phyloP scores from a whole-genome alignment of 2,329 filamentous ascomycete genomes.

The Chrysoporthe deuterocubensis region DNA sequence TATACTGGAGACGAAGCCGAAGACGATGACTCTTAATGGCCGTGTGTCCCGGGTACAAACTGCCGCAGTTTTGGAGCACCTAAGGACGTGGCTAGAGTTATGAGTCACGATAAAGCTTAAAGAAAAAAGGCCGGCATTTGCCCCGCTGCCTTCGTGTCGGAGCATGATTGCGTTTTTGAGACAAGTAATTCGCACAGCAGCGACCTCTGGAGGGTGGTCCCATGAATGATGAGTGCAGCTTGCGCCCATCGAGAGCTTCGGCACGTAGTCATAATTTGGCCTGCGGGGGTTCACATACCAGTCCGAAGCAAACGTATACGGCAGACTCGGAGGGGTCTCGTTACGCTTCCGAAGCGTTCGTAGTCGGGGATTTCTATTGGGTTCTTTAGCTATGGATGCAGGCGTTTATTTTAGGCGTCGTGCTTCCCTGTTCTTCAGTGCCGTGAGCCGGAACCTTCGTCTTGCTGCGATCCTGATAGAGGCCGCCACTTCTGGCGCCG shows the following conservation, averaged over 20 bases:
- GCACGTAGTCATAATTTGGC: background rate
- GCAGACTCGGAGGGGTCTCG: constrained; percentile 10
- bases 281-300: constrained; percentile 14
- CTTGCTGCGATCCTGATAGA: too few species aligned
- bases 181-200: constrained; percentile 9
- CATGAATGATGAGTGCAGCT: background rate
- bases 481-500: too few species aligned
- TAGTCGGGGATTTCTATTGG: too few species aligned
- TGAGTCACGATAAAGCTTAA: constrained; percentile 4
- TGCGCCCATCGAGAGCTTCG: constrained; percentile 17
- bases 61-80: background rate
- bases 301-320: constrained; percentile 22
- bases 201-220: background rate
- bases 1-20: constrained; percentile 17
- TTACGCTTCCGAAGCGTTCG: too few species aligned
- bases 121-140: constrained; percentile 5
- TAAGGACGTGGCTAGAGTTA: constrained; percentile 11
- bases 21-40: constrained; percentile 20
- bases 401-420: too few species aligned
- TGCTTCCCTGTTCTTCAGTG: too few species aligned
- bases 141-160: constrained; percentile 12
- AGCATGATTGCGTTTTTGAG: constrained; percentile 9
- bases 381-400: too few species aligned
- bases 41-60: background rate
- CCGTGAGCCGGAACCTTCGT: too few species aligned